Evolutionary conservation across 306 rosid species (phyloP).

Genomic region (Begonia loranthoides): DNA sequence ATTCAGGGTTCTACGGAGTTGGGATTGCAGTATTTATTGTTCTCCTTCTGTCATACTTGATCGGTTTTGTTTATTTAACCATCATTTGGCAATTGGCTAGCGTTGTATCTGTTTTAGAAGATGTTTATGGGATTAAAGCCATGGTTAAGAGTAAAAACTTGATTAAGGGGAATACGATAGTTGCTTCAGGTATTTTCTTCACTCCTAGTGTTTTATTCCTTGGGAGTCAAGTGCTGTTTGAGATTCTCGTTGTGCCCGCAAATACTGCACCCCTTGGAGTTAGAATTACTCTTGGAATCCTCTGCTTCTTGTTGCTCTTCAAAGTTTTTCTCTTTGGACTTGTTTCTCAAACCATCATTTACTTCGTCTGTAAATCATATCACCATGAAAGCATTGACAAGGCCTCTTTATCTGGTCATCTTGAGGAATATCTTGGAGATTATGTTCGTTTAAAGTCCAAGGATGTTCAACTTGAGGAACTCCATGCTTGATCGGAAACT

Average conservation of each 20-base stretch:
- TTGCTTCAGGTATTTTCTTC: slow-evolving; percentile 10
- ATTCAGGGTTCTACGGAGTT: neutral
- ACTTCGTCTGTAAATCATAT: slow-evolving; percentile 18
- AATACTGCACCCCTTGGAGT: neutral
- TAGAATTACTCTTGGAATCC: slow-evolving; percentile 6
- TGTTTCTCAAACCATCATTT: slow-evolving; percentile 19
- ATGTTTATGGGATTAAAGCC: slow-evolving; percentile 11
- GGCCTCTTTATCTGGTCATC: slow-evolving; percentile 12
- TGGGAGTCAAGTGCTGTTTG: neutral
- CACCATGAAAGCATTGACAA: slow-evolving; percentile 17
- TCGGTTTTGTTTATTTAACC: slow-evolving; percentile 11
- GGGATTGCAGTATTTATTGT: neutral
- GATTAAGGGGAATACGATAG: slow-evolving; percentile 11
- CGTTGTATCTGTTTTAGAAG: slow-evolving; percentile 16
- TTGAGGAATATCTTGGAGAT: slow-evolving; percentile 12
- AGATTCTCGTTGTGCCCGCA: slow-evolving; percentile 5
- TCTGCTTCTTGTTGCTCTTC: slow-evolving; percentile 9
- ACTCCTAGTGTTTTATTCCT: neutral
- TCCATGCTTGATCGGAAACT: neutral
- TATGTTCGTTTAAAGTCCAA: slow-evolving; percentile 13
- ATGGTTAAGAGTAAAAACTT: slow-evolving; percentile 14
- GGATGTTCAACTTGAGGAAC: slow-evolving; percentile 13
- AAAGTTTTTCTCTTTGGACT: slow-evolving; percentile 9
- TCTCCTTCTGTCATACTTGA: neutral
- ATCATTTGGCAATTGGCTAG: slow-evolving; percentile 17